Percentiles rank a stretch among this genome's conserved stretches.
These are phyloP conservation scores for Anaeromyces robustus DNA, from an alignment of 192 early-diverging fungal genomes.

Conservation along the genomic window DNA sequence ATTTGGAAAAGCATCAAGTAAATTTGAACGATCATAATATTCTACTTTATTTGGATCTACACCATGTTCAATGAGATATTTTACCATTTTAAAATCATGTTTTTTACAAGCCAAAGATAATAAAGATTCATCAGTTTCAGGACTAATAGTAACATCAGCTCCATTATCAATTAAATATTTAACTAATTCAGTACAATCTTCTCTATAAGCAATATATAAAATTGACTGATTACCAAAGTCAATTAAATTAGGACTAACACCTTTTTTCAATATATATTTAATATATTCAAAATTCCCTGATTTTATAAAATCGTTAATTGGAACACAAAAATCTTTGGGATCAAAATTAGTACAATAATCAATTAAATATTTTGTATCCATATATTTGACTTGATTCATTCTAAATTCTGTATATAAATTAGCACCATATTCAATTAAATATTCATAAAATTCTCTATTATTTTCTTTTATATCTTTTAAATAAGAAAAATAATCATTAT, in stretches of 20 bases:
- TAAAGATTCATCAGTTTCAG: not conserved
- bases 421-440: not conserved
- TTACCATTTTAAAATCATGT: not conserved
- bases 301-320: not conserved
- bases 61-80: not conserved
- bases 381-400: not conserved
- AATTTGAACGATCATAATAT: not conserved
- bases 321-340: not conserved
- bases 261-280: not conserved
- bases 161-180: not conserved
- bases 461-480: not conserved
- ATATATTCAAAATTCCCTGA: not conserved
- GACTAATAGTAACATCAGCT: not conserved
- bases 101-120: not conserved
- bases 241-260: not conserved
- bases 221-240: not conserved
- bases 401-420: not conserved
- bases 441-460: not conserved
- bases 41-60: not conserved
- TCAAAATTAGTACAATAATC: not conserved
- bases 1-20: not conserved
- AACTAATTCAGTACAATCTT: not conserved
- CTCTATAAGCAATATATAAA: not conserved
- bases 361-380: not conserved
- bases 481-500: not conserved